These are phyloP conservation scores for Fusarium bulbicola DNA, from an alignment of 2,329 filamentous ascomycete species.

Conservation along the genomic window DNA sequence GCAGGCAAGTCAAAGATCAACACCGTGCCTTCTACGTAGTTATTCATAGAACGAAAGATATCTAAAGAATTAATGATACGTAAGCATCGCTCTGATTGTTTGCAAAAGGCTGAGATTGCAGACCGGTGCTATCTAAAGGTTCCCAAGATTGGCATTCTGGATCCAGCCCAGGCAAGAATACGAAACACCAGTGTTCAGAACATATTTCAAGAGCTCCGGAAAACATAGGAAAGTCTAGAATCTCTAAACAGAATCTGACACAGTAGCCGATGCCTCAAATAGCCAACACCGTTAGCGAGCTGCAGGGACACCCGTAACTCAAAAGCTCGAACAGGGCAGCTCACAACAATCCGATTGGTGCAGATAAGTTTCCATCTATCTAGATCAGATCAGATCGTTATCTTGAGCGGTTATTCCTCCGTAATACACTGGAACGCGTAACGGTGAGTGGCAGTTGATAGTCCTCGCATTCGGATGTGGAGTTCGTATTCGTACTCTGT, in stretches of 20 bases:
- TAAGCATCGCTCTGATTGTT: fast-evolving
- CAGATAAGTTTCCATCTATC: neutral
- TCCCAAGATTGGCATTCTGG: neutral
- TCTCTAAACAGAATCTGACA: too few relatives aligned
- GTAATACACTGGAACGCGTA: neutral
- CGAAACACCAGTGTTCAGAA: neutral
- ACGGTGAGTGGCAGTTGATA: neutral
- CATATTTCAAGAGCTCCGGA: fast-evolving
- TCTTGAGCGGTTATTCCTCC: neutral
- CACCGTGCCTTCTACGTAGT: fast-evolving
- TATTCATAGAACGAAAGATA: neutral
- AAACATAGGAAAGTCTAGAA: neutral
- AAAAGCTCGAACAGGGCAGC: neutral
- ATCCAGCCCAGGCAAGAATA: neutral
- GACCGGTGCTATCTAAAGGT: too few relatives aligned
- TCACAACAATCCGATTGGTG: neutral
- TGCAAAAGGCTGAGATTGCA: neutral
- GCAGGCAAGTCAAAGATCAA: too few relatives aligned
- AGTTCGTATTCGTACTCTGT: constrained; percentile 25
- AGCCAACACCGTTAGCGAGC: neutral
- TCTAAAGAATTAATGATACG: fast-evolving
- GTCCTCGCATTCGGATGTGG: constrained; percentile 25
- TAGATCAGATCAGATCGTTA: constrained; percentile 20
- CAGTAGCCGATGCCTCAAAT: neutral
- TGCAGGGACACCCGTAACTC: constrained; percentile 4